Percentiles rank a stretch among this genome's conserved stretches.
Conservation (phyloP, 129 eudicot genomes). For the Daucus carota region DNA sequence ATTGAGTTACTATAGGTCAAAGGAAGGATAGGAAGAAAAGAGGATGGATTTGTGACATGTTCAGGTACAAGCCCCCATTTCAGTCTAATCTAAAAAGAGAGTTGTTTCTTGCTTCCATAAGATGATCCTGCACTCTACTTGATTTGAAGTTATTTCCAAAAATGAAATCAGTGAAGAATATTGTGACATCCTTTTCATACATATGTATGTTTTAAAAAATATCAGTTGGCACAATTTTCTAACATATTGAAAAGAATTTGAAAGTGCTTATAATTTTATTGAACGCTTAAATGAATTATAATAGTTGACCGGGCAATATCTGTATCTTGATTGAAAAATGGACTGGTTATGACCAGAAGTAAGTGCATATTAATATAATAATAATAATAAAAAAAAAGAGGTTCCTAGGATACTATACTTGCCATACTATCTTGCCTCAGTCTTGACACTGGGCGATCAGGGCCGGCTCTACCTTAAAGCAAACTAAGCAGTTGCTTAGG, state of each 20-base stretch:
- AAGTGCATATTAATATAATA: background rate
- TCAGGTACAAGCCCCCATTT: background rate
- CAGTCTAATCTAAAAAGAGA: no score
- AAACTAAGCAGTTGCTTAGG: no score
- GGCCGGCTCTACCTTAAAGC: no score
- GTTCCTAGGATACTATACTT: background rate
- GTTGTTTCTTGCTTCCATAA: no score
- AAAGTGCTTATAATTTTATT: background rate
- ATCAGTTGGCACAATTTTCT: background rate
- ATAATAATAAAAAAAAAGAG: background rate
- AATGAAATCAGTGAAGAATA: background rate
- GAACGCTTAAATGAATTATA: background rate
- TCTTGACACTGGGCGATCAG: no score
- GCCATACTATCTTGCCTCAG: conserved; percentile 1
- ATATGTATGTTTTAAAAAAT: background rate
- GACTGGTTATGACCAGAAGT: background rate
- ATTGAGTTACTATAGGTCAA: background rate
- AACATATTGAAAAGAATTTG: background rate
- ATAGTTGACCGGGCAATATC: background rate
- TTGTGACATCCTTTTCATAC: background rate
- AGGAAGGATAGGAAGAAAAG: background rate
- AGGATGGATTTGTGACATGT: background rate
- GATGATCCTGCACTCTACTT: no score
- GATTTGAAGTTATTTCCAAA: background rate
- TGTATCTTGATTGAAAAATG: background rate